phyloP scores from a whole-genome alignment of 306 rosid species.

The Delonix regia region DNA sequence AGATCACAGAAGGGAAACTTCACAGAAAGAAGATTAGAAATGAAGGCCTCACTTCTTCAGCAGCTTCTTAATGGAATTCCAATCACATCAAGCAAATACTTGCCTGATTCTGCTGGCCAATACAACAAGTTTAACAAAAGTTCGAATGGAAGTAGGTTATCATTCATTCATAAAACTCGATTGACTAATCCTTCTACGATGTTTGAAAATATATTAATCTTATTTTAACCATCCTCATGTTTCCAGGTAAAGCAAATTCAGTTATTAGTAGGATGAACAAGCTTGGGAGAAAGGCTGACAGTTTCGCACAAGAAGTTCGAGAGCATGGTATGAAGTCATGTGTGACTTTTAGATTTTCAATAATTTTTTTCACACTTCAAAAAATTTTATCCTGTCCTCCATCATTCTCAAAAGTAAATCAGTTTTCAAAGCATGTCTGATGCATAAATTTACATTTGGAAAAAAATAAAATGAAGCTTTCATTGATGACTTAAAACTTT shows the following conservation, averaged over 20 bases:
- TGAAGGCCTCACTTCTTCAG: constrained; percentile 50
- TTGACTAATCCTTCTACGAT: background rate
- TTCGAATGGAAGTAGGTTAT: constrained; percentile 25
- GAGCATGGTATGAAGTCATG: constrained; percentile 32
- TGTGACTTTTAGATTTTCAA: background rate
- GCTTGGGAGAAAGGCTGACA: constrained; percentile 19
- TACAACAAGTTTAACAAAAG: constrained; percentile 1
- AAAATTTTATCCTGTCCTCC: too few relatives aligned
- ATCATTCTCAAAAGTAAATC: too few relatives aligned
- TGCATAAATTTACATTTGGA: background rate
- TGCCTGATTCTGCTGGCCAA: constrained; percentile 34
- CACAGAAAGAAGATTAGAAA: background rate
- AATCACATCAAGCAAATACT: constrained; percentile 28
- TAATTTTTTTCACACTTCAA: too few relatives aligned
- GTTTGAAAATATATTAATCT: background rate
- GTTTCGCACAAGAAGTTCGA: constrained; percentile 34
- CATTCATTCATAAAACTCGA: background rate
- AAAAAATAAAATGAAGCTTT: background rate
- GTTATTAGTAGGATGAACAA: constrained; percentile 32
- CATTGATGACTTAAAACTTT: background rate
- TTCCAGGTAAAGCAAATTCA: constrained; percentile 37
- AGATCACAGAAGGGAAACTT: background rate
- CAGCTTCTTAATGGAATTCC: constrained; percentile 45
- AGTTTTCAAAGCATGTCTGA: background rate
- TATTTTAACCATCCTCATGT: background rate